Evolutionary conservation across 2,329 filamentous ascomycete genomes (phyloP).

Genomic region (Hymenoscyphus fructigenus): DNA sequence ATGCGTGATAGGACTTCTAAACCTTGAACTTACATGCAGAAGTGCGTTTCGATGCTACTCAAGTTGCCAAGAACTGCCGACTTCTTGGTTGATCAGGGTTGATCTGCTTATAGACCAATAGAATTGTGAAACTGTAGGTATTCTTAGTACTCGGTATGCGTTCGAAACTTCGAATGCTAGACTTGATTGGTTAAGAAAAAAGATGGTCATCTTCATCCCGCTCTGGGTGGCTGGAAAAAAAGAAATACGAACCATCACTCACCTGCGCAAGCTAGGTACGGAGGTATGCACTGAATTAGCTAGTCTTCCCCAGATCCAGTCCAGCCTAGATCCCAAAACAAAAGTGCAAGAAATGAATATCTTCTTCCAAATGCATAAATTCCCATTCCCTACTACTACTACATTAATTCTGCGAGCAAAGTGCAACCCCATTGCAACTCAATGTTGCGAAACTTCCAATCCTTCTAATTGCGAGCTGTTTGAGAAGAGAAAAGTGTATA

Average conservation of each 20-base stretch:
- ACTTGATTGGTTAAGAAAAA: too few species aligned
- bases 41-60: background rate
- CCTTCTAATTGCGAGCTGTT: background rate
- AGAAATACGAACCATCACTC: background rate
- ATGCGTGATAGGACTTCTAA: background rate
- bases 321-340: background rate
- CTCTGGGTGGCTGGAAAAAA: background rate
- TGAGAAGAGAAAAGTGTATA: background rate
- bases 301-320: background rate
- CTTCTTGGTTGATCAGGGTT: background rate
- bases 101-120: background rate
- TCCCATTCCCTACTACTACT: background rate
- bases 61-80: background rate
- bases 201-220: too few species aligned
- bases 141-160: background rate
- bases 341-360: background rate
- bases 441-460: background rate
- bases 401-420: conserved; percentile 1
- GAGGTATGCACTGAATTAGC: conserved; percentile 1
- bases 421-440: background rate
- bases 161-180: too few species aligned
- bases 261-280: background rate
- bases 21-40: background rate
- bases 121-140: background rate
- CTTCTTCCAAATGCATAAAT: background rate